phyloP scores from a whole-genome alignment of 371 early-diverging fungal genomes.

The Actinomortierella ambigua region DNA sequence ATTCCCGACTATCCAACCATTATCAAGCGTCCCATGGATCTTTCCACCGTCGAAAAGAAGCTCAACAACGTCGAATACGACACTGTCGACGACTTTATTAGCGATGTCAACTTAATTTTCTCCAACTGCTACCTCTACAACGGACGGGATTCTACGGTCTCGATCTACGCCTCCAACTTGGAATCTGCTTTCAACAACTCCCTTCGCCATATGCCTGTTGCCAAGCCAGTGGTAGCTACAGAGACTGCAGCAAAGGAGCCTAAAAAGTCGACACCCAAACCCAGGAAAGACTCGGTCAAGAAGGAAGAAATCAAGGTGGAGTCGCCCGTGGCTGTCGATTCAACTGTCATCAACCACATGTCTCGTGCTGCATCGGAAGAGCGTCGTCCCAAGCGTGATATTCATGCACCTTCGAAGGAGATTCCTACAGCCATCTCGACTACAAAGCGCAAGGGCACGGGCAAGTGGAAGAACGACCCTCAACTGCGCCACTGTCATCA shows the following conservation, averaged over 20 bases:
- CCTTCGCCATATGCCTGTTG: constrained; percentile 68
- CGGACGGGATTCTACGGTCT: constrained; percentile 77
- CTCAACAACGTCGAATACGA: constrained; percentile 74
- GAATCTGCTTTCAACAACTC: constrained; percentile 76
- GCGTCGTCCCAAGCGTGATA: constrained; percentile 70
- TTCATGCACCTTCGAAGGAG: constrained; percentile 64
- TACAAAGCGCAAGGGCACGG: constrained; percentile 48
- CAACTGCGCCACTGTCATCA: constrained; percentile 74
- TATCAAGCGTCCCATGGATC: constrained; percentile 97
- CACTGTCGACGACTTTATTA: constrained; percentile 69
- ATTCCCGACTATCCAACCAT: constrained; percentile 95
- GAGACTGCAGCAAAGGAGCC: constrained; percentile 14
- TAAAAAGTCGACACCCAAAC: constrained; percentile 23
- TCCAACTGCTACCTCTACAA: constrained; percentile 92
- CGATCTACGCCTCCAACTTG: constrained; percentile 77
- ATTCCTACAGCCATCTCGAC: constrained; percentile 18
- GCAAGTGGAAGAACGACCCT: constrained; percentile 56
- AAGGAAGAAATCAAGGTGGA: constrained; percentile 13
- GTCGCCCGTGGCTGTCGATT: neutral
- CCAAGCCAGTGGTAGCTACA: constrained; percentile 1
- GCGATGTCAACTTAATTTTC: constrained; percentile 79
- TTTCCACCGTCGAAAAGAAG: constrained; percentile 91
- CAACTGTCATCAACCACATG: neutral
- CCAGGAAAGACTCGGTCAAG: constrained; percentile 26
- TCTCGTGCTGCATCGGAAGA: constrained; percentile 52